Evolutionary conservation across 768 basidiomycete species (phyloP), one percentile per base, ranked within the genome.

Genomic region (Pleurotus cornucopiae): DNA sequence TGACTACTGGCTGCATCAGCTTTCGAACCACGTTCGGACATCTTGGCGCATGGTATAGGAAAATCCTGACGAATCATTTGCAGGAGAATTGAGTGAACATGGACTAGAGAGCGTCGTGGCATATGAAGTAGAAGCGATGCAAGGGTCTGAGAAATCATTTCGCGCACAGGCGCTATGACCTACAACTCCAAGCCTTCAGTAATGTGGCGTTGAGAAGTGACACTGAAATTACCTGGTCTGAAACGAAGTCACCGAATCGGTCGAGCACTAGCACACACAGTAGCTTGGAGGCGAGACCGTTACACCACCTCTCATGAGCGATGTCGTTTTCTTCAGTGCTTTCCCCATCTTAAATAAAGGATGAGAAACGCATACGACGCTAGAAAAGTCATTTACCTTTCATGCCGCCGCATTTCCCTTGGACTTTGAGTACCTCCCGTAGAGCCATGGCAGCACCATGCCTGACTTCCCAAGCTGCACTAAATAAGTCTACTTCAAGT

Each of bases 181-280:
- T 80, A 23, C 11, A 11, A 48, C 54, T 48, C 21, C 6, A 46
- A 5, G 45, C 51, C 38, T 18, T 45, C 53, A n/a, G 23, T 38
- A 41, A 21, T 14, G 46, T 13, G 47, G 25, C 6, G 20, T 25
- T 34, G 40, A 49, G 12, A 6, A 18, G 44, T 2, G 23, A 49
- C 7, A 47, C 23, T 30, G 9, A n/a, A 25, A 62, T 39, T 21
- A 77, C 78, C 74, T 95, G 94, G 67, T 99, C 97, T 0, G 94
- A 91, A 37, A 97, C 86, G 66, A 95, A 99, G 71, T 99, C 97
- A 2, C 95, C 94, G 63, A 99, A 99, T n/a, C 97, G 86, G 68
- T 99, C 97, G 21, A 98, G 77, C 30, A 96, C 89, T 59, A 98
- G 89, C 6, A 98, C 85, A 62, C 87, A 89, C 2, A 98, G 80